Evolutionary conservation across 345 rosid species (phyloP).

Genomic region (Salix arbutifolia): DNA sequence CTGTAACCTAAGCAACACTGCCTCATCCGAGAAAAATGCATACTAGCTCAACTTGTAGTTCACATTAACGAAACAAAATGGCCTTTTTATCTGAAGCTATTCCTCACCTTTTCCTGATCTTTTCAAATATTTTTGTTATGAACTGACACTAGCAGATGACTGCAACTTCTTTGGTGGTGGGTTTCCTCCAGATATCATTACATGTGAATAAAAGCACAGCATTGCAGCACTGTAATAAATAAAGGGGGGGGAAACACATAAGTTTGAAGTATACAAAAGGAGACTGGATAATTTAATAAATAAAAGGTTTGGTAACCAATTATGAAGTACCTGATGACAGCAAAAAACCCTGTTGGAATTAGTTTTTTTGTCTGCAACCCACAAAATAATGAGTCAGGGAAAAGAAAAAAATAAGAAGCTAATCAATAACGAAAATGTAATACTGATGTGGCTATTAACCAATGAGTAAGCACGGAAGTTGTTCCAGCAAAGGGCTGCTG

Average conservation of each 20-base stretch:
- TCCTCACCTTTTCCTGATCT: background rate
- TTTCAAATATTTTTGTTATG: constrained; percentile 4
- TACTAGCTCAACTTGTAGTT: background rate
- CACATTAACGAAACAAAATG: background rate
- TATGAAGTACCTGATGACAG: constrained; percentile 52
- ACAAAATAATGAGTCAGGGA: constrained; percentile 20
- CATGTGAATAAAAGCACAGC: constrained; percentile 73
- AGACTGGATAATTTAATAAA: background rate
- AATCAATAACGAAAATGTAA: background rate
- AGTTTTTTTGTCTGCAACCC: constrained; percentile 71
- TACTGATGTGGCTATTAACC: constrained; percentile 37
- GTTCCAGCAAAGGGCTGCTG: constrained; percentile 73
- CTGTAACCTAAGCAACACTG: background rate
- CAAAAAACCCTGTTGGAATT: constrained; percentile 57
- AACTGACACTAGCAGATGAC: constrained; percentile 27
- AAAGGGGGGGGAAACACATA: background rate
- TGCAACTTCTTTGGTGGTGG: constrained; percentile 93
- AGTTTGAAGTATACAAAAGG: background rate
- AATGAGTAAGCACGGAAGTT: constrained; percentile 52
- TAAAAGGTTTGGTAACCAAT: background rate
- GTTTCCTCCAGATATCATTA: constrained; percentile 84
- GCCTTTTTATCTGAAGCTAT: background rate
- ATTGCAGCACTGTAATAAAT: constrained; percentile 61
- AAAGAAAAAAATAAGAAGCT: background rate
- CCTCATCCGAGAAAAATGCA: background rate